Percentiles rank a stretch among this genome's conserved stretches.
Evolutionary conservation across 768 basidiomycete genomes (phyloP).

Genomic region (Amanita brunnescens): DNA sequence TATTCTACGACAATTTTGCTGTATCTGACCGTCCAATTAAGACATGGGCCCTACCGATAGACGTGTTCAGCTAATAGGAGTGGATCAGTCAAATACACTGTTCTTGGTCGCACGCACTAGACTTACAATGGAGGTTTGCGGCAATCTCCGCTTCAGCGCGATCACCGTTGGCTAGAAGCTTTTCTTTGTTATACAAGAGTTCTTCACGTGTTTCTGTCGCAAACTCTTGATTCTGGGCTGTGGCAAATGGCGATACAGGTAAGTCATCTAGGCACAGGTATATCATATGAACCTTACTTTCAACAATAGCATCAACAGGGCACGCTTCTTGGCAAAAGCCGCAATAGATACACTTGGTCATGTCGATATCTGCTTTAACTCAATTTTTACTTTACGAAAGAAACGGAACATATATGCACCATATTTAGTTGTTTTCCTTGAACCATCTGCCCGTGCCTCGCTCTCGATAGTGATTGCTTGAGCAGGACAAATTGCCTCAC

Average conservation of each 20-base stretch:
- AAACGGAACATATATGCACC: slow-evolving; percentile 37
- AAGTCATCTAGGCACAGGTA: slow-evolving; percentile 5
- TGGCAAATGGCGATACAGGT: slow-evolving; percentile 9
- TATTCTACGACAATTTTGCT: slow-evolving; percentile 1
- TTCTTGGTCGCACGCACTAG: neutral
- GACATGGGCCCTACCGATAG: slow-evolving; percentile 48
- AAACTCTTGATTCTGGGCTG: slow-evolving; percentile 97
- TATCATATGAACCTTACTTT: slow-evolving; percentile 58
- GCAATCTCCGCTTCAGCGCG: slow-evolving; percentile 96
- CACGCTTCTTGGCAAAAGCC: slow-evolving; percentile 99
- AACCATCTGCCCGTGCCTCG: slow-evolving; percentile 91
- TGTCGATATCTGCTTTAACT: slow-evolving; percentile 74
- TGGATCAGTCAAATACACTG: slow-evolving; percentile 12
- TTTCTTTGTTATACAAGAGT: slow-evolving; percentile 98
- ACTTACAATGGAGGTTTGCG: slow-evolving; percentile 74
- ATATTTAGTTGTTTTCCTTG: slow-evolving; percentile 95
- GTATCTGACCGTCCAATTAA: neutral
- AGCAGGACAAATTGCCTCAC: slow-evolving; percentile 98
- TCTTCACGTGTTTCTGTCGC: slow-evolving; percentile 98
- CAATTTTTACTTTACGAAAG: neutral
- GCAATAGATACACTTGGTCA: slow-evolving; percentile 99
- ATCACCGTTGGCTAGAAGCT: slow-evolving; percentile 93
- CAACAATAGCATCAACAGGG: slow-evolving; percentile 98
- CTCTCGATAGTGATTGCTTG: slow-evolving; percentile 99
- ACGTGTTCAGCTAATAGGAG: slow-evolving; percentile 68